These are phyloP conservation scores for Colletotrichum abscissum DNA, from an alignment of 2,329 filamentous ascomycete species.

Conservation along the genomic window DNA sequence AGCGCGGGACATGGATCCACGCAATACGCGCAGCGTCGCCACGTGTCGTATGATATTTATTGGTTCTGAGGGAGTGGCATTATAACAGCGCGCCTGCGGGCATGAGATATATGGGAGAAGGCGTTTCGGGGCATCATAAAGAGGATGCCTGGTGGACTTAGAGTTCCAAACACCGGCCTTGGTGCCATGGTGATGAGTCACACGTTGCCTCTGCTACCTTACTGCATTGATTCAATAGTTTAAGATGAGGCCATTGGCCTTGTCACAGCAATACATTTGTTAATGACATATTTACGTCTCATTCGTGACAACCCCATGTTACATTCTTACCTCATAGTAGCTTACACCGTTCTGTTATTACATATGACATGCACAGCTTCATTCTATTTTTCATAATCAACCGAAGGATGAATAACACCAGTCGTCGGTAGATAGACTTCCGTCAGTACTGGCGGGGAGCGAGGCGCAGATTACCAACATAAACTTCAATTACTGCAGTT, in stretches of 20 bases:
- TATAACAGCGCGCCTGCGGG: not conserved
- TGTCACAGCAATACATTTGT: not conserved
- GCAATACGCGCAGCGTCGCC: not conserved
- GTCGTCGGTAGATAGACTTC: not conserved
- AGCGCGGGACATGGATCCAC: not conserved
- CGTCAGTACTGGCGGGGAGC: not conserved
- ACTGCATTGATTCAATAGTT: not conserved
- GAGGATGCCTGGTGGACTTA: not conserved
- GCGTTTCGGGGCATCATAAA: slow-evolving; percentile 13
- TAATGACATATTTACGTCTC: not conserved
- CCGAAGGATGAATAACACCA: no score
- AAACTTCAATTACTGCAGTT: not conserved
- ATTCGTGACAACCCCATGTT: no score
- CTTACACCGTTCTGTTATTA: no score
- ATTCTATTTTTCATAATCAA: no score
- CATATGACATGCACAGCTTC: no score
- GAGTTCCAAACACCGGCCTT: not conserved
- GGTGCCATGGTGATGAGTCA: not conserved
- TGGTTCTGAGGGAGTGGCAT: not conserved
- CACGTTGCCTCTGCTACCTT: not conserved
- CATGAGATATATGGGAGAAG: not conserved
- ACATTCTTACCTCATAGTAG: no score
- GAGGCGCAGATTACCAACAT: not conserved
- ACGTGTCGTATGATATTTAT: slow-evolving; percentile 1
- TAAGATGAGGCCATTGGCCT: not conserved